Evolutionary conservation across 371 early-diverging fungal genomes (phyloP).

Genomic region (Haplosporangium sp.): DNA sequence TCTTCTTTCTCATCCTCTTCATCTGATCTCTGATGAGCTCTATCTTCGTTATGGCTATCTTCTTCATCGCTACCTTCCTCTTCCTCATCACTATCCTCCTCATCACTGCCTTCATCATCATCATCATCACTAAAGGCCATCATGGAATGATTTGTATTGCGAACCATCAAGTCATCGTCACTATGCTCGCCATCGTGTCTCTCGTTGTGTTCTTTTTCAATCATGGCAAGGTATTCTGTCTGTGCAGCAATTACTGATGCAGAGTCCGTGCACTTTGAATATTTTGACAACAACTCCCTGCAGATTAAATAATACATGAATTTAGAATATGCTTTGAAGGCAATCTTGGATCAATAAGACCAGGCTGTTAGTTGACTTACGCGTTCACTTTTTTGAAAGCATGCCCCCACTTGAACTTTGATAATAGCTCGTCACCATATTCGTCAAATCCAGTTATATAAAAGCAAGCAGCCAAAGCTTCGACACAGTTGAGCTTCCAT

Average conservation of each 20-base stretch:
- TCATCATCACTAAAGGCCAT: slow-evolving; percentile 56
- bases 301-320: not conserved
- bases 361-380: slow-evolving; percentile 40
- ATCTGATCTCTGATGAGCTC: slow-evolving; percentile 29
- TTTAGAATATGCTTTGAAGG: not conserved
- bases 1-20: slow-evolving; percentile 29
- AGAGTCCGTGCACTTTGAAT: slow-evolving; percentile 89
- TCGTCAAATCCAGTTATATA: slow-evolving; percentile 93
- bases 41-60: slow-evolving; percentile 36
- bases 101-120: slow-evolving; percentile 46
- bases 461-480: slow-evolving; percentile 97
- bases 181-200: slow-evolving; percentile 55
- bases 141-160: slow-evolving; percentile 64
- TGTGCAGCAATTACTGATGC: slow-evolving; percentile 88
- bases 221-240: slow-evolving; percentile 79
- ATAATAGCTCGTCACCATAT: slow-evolving; percentile 87
- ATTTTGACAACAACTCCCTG: slow-evolving; percentile 81
- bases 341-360: not conserved
- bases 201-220: slow-evolving; percentile 68
- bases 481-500: slow-evolving; percentile 98
- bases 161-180: slow-evolving; percentile 66
- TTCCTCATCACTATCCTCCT: slow-evolving; percentile 40
- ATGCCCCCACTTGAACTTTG: slow-evolving; percentile 97
- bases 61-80: slow-evolving; percentile 50
- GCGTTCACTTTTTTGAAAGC: slow-evolving; percentile 89